Evolutionary conservation across 352 stramenopile genomes (phyloP), one percentile per base, ranked within the genome.

Genomic region (Phytophthora meadii): DNA sequence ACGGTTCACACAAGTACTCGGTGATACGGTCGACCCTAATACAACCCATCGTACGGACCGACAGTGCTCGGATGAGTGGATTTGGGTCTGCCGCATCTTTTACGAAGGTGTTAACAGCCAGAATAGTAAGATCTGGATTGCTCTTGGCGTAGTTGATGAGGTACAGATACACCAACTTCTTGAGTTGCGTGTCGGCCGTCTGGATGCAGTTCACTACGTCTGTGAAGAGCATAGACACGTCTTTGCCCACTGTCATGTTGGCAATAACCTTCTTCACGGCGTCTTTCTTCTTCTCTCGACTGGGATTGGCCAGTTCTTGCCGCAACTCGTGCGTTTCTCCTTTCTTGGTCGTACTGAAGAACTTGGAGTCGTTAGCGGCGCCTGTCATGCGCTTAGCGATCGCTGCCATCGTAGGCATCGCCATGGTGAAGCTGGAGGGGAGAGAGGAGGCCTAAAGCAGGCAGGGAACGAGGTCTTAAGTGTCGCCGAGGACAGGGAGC

Each of bases 81-180:
- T 98, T 98, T 24, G 92, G 87, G 63, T 98, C 90, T 15, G 84
- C 81, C 0, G 85, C 83, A 59, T 97, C 87, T 57, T 95, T 95
- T 32, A 99, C 97, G 73, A 99, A 99, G 8, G 98, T 99, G 79
- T 99, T 99, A 42, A 99, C 97, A 9, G 98, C 97, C 54, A 99
- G 80, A 47, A 99, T 92, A n/a, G 98, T 99, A 49, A 99, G 77
- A 61, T 99, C 98, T 10, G 97, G 98, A 65, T 99, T 98, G 65
- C 90, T 98, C 87, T 99, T 99, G 76, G 98, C 97, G 80, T 99
- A 99, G 85, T 99, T 99, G 79, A 99, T 99, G 39, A 99, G 78
- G 76, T 99, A 99, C 17, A 99, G 73, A 76, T 99, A 99, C 46
- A 99, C 97, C 15, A 99, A 83, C 70, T 99, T 99, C 79, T 99